These are phyloP conservation scores for Silene conica DNA, from an alignment of 148 eudicot species.

Conservation along the genomic window DNA sequence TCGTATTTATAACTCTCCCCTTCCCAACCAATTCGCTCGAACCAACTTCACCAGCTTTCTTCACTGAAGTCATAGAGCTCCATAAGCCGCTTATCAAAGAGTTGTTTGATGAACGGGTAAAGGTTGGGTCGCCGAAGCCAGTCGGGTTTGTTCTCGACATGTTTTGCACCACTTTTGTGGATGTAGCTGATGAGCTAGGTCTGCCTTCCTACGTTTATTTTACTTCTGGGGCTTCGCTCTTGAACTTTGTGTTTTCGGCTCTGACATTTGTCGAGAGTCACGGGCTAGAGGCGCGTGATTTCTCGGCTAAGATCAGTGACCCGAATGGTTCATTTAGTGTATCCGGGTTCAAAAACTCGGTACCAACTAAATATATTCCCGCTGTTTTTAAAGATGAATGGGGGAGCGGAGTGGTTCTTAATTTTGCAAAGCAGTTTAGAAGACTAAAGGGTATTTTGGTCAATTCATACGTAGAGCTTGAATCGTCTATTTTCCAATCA, in stretches of 20 bases:
- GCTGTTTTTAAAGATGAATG: constrained; percentile 9
- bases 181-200: constrained; percentile 24
- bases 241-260: constrained; percentile 11
- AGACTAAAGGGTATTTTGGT: constrained; percentile 44
- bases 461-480: constrained; percentile 39
- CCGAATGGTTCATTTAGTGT: constrained; percentile 1
- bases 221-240: constrained; percentile 22
- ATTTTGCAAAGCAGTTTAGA: constrained; percentile 12
- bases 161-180: constrained; percentile 32
- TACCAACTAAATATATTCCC: constrained; percentile 9
- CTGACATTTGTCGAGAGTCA: constrained; percentile 5
- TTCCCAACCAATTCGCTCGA: background rate
- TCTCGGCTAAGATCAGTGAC: background rate
- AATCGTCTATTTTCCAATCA: constrained; percentile 22
- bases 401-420: constrained; percentile 7
- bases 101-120: constrained; percentile 11
- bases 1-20: constrained; percentile 20
- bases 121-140: background rate
- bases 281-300: constrained; percentile 12
- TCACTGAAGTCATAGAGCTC: background rate
- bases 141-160: constrained; percentile 38
- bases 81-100: constrained; percentile 29
- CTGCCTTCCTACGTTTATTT: constrained; percentile 33
- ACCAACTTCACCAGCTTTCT: background rate
- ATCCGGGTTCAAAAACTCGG: constrained; percentile 26